Evolutionary conservation across 2,329 filamentous ascomycete genomes (phyloP).

Genomic region (Pezicula carpinea): DNA sequence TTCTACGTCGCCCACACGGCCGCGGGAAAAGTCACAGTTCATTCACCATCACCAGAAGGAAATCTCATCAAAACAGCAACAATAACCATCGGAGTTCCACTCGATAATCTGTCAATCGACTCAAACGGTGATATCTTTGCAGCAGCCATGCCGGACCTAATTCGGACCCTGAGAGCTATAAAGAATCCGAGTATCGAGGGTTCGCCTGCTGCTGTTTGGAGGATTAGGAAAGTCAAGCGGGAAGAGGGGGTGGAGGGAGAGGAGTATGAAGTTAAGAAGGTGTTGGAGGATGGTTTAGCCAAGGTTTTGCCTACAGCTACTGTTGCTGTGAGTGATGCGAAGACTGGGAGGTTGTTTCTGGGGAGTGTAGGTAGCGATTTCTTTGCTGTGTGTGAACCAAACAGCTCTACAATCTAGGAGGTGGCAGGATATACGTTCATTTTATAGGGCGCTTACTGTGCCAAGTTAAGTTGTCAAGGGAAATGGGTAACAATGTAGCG

Average conservation of each 20-base stretch:
- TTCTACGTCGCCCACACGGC: conserved; percentile 26
- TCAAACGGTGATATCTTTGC: conserved; percentile 27
- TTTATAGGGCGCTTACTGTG: too few relatives aligned
- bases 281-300: conserved; percentile 28
- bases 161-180: conserved; percentile 17
- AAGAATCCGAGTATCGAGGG: conserved; percentile 11
- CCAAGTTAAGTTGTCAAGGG: too few relatives aligned
- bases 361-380: conserved; percentile 13
- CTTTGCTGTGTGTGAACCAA: conserved; percentile 14
- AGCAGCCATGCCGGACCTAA: conserved; percentile 25
- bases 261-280: conserved; percentile 22
- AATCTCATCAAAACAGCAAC: conserved; percentile 11
- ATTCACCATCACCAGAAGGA: neutral
- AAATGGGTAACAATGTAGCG: too few relatives aligned
- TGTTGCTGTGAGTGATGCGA: conserved; percentile 21
- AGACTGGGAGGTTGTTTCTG: conserved; percentile 23
- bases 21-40: conserved; percentile 23
- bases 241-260: neutral
- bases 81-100: conserved; percentile 25
- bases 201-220: conserved; percentile 16
- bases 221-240: conserved; percentile 12
- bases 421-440: too few relatives aligned
- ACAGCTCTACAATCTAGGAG: neutral
- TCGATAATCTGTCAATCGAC: conserved; percentile 31
- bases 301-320: conserved; percentile 18